Evolutionary conservation across 495 filamentous ascomycete genomes (phyloP), one percentile per base, ranked within the genome.

Genomic region (Podospora pseudopauciseta): DNA sequence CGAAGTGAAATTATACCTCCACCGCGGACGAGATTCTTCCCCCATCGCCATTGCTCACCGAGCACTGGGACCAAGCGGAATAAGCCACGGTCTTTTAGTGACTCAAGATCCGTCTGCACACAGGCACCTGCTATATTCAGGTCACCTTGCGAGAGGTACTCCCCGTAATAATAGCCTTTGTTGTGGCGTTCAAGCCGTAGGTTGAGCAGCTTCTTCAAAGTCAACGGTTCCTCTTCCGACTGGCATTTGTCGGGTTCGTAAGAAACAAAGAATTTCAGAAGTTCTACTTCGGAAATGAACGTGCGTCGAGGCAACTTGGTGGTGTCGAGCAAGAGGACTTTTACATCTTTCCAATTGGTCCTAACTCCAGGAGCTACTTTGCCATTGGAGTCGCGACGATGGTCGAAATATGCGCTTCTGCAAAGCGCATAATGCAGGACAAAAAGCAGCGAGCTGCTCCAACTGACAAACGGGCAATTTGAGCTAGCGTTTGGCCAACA

Each of bases 151-250:
- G 39, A 49, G 9, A 49, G 39, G 9, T 49, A 49, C 15, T 49
- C 39, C 9, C 39, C 39, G 0, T 0, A 49, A 49, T 49, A 49
- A 16, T 0, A 49, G 13, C 39, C 39, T 7, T 32, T 1, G 0
- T 0, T 32, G 39, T 49, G 9, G 13, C 13, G 0, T 0, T 49
- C 0, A 49, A 49, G 9, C 39, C 39, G 39, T 39, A 39, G 2
- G 11, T 39, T 11, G 34, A 5, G 34, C 3, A 39, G 0, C 34
- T 11, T 0, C 34, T 11, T 39, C 23, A 23, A 23, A 1, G 23
- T 23, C 23, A 0, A 0, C 23, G 0, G 23, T 23, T 23, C 1
- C 0, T 23, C 1, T 23, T 23, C 23, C 0, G 23, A 2, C 23
- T 23, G 23, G 23, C 23, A 0, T 23, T 23, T 23, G 23, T 23